Evolutionary conservation across 345 rosid genomes (phyloP).

Genomic region (Fremontodendron californicum): DNA sequence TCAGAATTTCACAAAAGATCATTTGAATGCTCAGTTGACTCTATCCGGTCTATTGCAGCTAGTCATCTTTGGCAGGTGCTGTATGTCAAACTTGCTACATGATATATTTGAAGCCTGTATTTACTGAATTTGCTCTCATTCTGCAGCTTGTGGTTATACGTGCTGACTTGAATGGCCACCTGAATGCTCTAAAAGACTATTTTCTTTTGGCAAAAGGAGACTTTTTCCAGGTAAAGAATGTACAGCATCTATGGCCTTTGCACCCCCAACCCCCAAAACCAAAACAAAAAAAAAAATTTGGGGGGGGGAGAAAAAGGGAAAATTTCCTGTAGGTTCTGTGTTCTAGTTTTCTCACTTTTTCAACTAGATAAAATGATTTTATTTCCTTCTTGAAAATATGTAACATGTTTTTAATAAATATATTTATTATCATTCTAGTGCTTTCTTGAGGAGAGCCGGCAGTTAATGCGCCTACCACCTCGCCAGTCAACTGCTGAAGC

Average conservation of each 20-base stretch:
- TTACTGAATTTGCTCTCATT: constrained; percentile 23
- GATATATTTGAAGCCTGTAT: constrained; percentile 10
- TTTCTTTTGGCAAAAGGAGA: constrained; percentile 96
- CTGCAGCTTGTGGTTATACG: constrained; percentile 91
- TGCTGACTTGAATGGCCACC: constrained; percentile 89
- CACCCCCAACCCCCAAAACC: not conserved
- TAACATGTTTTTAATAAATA: constrained; percentile 13
- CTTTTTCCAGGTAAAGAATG: constrained; percentile 79
- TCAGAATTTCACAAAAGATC: constrained; percentile 93
- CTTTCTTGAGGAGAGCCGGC: constrained; percentile 95
- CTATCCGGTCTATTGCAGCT: constrained; percentile 90
- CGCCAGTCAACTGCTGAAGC: constrained; percentile 96
- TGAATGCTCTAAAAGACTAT: constrained; percentile 92
- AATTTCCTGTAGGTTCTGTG: not conserved
- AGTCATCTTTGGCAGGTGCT: constrained; percentile 99
- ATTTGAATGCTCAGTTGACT: constrained; percentile 79
- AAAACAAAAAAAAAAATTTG: too few species aligned
- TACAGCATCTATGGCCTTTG: not conserved
- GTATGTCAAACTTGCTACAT: constrained; percentile 14
- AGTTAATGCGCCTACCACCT: constrained; percentile 92
- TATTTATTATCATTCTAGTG: constrained; percentile 47
- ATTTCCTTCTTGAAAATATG: constrained; percentile 8
- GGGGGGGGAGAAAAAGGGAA: not conserved
- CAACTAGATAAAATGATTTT: not conserved
- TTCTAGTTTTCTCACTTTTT: not conserved